Percentiles rank a stretch among this genome's conserved stretches.
Evolutionary conservation across 2,329 filamentous ascomycete genomes (phyloP).

Genomic region (Fusarium buxicola): DNA sequence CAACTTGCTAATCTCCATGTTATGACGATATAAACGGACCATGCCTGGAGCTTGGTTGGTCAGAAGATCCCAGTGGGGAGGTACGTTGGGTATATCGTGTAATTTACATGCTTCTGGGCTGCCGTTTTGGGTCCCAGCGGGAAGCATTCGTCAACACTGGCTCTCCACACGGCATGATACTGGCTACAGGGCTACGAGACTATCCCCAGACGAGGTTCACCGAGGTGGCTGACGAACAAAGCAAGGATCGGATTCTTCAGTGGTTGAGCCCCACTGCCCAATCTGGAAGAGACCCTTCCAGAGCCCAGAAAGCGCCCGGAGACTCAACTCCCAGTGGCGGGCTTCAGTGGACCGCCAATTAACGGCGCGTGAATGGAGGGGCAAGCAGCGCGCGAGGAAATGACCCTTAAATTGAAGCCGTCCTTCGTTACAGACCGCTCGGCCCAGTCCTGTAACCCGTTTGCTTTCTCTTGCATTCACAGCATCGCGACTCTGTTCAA

Average conservation of each 20-base stretch:
- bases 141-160: not conserved
- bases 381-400: conserved; percentile 37
- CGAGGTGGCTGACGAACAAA: conserved; percentile 41
- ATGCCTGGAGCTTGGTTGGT: not conserved
- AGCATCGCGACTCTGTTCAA: conserved; percentile 4
- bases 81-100: not conserved
- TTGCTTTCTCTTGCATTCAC: conserved; percentile 8
- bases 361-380: conserved; percentile 32
- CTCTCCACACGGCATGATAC: not conserved
- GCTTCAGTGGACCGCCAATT: conserved; percentile 26
- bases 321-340: conserved; percentile 32
- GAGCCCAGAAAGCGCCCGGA: conserved; percentile 12
- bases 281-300: conserved; percentile 30
- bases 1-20: not conserved
- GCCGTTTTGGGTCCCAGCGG: not conserved
- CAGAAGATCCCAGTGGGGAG: not conserved
- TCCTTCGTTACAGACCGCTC: conserved; percentile 36
- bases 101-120: not conserved
- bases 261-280: conserved; percentile 40
- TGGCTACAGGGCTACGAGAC: conserved; percentile 2
- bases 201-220: conserved; percentile 44
- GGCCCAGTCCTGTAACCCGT: conserved; percentile 6
- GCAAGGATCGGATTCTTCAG: conserved; percentile 14
- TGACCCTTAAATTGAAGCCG: conserved; percentile 43
- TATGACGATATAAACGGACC: too few relatives aligned